phyloP scores from a whole-genome alignment of 2,329 filamentous ascomycete species.

The Bisporella sp. region DNA sequence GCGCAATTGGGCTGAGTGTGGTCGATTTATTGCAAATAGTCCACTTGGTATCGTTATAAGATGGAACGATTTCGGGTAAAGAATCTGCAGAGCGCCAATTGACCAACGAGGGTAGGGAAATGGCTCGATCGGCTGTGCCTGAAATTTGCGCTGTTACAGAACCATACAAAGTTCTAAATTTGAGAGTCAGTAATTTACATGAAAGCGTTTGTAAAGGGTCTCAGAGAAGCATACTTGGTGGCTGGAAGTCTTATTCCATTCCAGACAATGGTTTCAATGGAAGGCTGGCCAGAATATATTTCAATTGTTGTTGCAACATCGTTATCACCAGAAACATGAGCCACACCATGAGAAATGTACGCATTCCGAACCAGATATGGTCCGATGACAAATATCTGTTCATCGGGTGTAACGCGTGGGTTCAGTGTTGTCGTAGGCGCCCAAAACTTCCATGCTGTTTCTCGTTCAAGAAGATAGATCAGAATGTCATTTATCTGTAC shows the following conservation, averaged over 20 bases:
- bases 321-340: conserved; percentile 34
- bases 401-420: conserved; percentile 36
- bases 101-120: conserved; percentile 37
- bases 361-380: conserved; percentile 38
- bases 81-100: conserved; percentile 43
- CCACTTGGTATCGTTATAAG: conserved; percentile 47
- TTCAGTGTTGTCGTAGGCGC: conserved; percentile 40
- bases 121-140: conserved; percentile 31
- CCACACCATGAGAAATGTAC: conserved; percentile 26
- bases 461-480: conserved; percentile 44
- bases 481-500: conserved; percentile 42
- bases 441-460: conserved; percentile 50
- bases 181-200: neutral
- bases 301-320: conserved; percentile 35
- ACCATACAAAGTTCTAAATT: conserved; percentile 33
- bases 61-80: conserved; percentile 37
- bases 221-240: conserved; percentile 10
- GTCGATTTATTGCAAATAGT: conserved; percentile 40
- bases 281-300: conserved; percentile 33
- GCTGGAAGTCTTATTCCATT: conserved; percentile 35
- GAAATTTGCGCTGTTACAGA: conserved; percentile 34
- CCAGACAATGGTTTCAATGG: conserved; percentile 36
- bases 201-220: neutral
- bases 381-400: conserved; percentile 40
- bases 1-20: conserved; percentile 37